Conservation (phyloP, 345 rosid genomes). For the Dipteronia dyeriana region DNA sequence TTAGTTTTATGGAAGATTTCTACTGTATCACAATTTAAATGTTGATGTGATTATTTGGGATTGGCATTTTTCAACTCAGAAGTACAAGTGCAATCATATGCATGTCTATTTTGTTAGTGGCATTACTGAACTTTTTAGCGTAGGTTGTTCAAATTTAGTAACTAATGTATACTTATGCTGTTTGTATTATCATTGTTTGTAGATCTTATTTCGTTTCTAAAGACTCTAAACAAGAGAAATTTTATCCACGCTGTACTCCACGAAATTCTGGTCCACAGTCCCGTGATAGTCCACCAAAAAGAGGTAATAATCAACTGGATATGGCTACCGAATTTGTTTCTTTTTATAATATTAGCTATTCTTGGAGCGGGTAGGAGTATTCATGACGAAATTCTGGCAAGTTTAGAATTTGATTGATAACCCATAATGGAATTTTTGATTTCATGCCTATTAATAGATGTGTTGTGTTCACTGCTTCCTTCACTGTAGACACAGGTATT, state of each 20-base stretch:
- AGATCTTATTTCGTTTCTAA: conserved; percentile 69
- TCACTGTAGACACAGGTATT: conserved; percentile 84
- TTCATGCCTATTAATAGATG: conserved; percentile 17
- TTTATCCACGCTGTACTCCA: conserved; percentile 79
- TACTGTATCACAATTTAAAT: too few relatives aligned
- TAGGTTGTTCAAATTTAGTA: neutral
- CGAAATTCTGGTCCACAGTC: conserved; percentile 89
- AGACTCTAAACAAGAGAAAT: conserved; percentile 72
- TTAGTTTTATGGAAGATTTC: too few relatives aligned
- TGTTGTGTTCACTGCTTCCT: conserved; percentile 11
- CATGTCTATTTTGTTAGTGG: neutral
- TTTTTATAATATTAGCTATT: too few relatives aligned
- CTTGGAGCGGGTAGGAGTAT: too few relatives aligned
- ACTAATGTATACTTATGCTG: neutral
- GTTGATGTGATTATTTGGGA: too few relatives aligned
- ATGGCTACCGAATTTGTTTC: neutral
- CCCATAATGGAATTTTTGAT: neutral
- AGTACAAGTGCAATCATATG: neutral
- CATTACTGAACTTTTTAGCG: neutral
- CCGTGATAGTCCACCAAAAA: conserved; percentile 84
- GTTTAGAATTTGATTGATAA: neutral
- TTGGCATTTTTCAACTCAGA: too few relatives aligned
- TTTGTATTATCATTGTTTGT: conserved; percentile 16
- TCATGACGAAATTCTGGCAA: neutral
- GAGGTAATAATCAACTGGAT: conserved; percentile 50